Base-by-base conservation (phyloP, 2,329 filamentous ascomycete species). In the Colletotrichum eremochloae region DNA sequence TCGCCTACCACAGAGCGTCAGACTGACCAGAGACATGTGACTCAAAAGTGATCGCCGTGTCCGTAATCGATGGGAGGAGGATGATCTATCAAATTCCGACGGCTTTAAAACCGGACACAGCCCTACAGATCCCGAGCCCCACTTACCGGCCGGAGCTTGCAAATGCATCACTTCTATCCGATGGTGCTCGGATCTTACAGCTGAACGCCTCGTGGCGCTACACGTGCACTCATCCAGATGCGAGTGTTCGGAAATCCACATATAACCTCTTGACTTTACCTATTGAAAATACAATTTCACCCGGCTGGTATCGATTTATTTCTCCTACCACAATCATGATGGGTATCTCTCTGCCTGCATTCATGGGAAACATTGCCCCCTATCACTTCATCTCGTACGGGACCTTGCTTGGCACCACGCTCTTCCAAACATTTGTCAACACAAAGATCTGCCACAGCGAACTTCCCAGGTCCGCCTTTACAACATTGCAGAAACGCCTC, bases 321-420 rank as follows among this genome's bases (percentile, higher is more conserved):
- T 14, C 42, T 9, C 14, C n/a, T 44, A 5, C 3, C n/a, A 38
- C 7, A 20, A 18, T 11, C 38, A 64, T 18, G 40, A 64, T 56
- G 50, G 50, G 20, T 5, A 12, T 44, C 29, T 14, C 50, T 9
- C 33, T 57, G 2, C 42, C 67, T 50, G 15, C 58, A 6, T 42
- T 33, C 44, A 60, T 69, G 53, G 29, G 55, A 29, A 52, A 50
- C 58, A 74, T 79, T 40, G 79, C 79, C 0, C 80, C 81, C 4
- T 69, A 79, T 20, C 83, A 85, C 62, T 76, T 84, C 42, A 75
- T 84, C 20, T 78, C 79, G 48, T 84, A 81, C 74, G 84, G 82
- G 6, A 75, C 79, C 2, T 79, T 85, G 1, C 77, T 85, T 0
- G 83, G 83, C 57, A 80, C 80, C 1, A 77, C 81, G 24, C 78